A percentile compares a stretch with the other conserved stretches of the same genome.
Evolutionary conservation across 805 yeast genomes (phyloP).

Genomic region (Pichia sporocuriosa): DNA sequence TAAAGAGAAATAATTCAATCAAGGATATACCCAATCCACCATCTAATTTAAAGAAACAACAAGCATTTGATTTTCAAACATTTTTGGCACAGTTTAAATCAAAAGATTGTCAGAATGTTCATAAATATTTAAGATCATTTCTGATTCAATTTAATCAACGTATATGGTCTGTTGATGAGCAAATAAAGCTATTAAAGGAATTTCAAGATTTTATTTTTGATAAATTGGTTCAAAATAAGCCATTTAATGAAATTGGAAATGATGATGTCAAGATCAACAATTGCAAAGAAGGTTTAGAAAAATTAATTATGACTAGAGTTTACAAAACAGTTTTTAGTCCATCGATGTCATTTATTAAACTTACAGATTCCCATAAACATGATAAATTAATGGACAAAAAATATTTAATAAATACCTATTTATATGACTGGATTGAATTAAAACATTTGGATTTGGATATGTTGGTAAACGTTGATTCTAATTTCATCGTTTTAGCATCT

Average conservation of each 20-base stretch:
- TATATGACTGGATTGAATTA: slow-evolving; percentile 55
- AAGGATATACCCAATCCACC: slow-evolving; percentile 27
- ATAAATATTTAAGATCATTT: slow-evolving; percentile 79
- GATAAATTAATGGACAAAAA: slow-evolving; percentile 65
- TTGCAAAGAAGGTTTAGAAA: slow-evolving; percentile 87
- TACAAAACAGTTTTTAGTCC: slow-evolving; percentile 81
- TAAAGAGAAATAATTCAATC: slow-evolving; percentile 9
- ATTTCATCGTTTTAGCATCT: slow-evolving; percentile 61
- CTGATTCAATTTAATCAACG: slow-evolving; percentile 65
- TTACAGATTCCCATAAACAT: slow-evolving; percentile 49
- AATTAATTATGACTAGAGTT: slow-evolving; percentile 81
- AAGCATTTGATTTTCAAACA: slow-evolving; percentile 72
- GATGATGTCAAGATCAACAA: slow-evolving; percentile 56
- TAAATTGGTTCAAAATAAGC: slow-evolving; percentile 57
- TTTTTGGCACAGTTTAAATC: slow-evolving; percentile 67
- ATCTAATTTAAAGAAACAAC: slow-evolving; percentile 22
- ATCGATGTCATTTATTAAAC: slow-evolving; percentile 32
- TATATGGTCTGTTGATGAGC: slow-evolving; percentile 70
- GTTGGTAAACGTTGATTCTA: slow-evolving; percentile 38
- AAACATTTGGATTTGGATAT: slow-evolving; percentile 71
- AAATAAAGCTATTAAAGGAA: slow-evolving; percentile 67
- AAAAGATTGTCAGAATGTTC: slow-evolving; percentile 81
- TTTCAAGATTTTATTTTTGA: slow-evolving; percentile 67
- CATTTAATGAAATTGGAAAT: slow-evolving; percentile 55
- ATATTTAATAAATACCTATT: slow-evolving; percentile 34